These are phyloP conservation scores for Phialophora verrucosa DNA, from an alignment of 2,329 filamentous ascomycete genomes.

Conservation along the genomic window DNA sequence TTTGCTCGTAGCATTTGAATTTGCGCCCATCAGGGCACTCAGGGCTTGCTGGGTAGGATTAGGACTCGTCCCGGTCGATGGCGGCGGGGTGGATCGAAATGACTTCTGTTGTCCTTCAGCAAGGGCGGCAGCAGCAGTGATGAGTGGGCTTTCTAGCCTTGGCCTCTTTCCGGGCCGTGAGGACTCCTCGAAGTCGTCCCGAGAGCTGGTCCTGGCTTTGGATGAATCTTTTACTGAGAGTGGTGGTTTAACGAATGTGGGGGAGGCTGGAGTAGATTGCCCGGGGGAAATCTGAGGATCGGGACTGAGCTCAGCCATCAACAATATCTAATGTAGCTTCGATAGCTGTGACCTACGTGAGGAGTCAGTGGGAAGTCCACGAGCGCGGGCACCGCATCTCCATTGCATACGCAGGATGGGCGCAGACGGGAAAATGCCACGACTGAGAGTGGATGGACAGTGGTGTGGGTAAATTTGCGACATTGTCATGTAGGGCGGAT, in stretches of 20 bases:
- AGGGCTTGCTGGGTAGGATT: constrained; percentile 52
- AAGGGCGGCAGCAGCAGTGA: constrained; percentile 60
- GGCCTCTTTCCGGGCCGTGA: constrained; percentile 46
- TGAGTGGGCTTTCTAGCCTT: constrained; percentile 47
- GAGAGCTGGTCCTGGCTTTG: constrained; percentile 10
- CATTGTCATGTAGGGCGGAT: not conserved
- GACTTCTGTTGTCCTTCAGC: constrained; percentile 54
- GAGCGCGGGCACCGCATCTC: not conserved
- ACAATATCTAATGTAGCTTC: constrained; percentile 13
- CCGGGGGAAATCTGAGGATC: constrained; percentile 26
- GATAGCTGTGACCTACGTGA: constrained; percentile 11
- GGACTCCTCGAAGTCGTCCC: constrained; percentile 37
- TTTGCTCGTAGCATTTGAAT: constrained; percentile 44
- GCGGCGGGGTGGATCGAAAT: constrained; percentile 34
- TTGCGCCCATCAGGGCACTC: constrained; percentile 44
- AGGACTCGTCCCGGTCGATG: constrained; percentile 44
- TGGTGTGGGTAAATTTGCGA: not conserved
- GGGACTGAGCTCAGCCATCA: constrained; percentile 31
- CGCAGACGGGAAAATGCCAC: not conserved
- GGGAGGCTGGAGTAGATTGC: constrained; percentile 23
- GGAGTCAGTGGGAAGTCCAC: not conserved
- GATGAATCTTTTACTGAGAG: constrained; percentile 12
- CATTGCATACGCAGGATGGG: not conserved
- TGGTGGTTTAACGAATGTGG: constrained; percentile 29
- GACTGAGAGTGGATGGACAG: not conserved